These are phyloP conservation scores for Dryas octopetala DNA, from an alignment of 306 rosid species.

Conservation along the genomic window DNA sequence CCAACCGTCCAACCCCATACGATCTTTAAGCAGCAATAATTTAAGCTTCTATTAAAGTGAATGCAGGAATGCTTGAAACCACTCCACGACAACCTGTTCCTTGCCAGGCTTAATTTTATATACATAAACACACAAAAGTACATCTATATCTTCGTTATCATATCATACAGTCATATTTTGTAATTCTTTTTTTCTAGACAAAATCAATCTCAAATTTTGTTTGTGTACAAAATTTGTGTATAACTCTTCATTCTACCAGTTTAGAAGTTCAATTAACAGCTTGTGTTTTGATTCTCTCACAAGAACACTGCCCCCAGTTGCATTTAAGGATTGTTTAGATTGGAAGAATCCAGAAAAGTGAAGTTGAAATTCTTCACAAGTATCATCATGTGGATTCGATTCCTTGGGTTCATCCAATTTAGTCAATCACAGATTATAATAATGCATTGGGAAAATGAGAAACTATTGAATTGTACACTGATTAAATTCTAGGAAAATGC, in stretches of 20 bases:
- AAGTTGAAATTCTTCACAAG: constrained; percentile 9
- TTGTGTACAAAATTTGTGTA: background rate
- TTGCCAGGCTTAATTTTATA: no score
- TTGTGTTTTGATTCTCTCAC: background rate
- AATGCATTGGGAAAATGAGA: background rate
- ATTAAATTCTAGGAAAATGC: background rate
- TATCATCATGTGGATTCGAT: constrained; percentile 7
- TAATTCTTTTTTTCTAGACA: no score
- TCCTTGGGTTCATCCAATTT: constrained; percentile 2
- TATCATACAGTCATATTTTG: no score
- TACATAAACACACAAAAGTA: no score
- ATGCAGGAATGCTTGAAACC: no score
- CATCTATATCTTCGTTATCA: no score
- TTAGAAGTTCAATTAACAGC: background rate
- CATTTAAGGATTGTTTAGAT: background rate
- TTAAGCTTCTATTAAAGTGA: no score
- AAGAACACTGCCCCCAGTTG: background rate
- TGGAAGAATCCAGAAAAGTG: background rate
- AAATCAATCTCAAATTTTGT: background rate
- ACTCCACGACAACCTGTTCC: no score
- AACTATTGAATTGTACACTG: background rate
- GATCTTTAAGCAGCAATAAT: no score
- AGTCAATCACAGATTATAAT: background rate
- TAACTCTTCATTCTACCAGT: no score
- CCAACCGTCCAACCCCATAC: no score